A percentile compares a stretch with the other conserved stretches of the same genome.
These are phyloP conservation scores for Lepidium campestre DNA, from an alignment of 441 rosid genomes.

Conservation along the genomic window DNA sequence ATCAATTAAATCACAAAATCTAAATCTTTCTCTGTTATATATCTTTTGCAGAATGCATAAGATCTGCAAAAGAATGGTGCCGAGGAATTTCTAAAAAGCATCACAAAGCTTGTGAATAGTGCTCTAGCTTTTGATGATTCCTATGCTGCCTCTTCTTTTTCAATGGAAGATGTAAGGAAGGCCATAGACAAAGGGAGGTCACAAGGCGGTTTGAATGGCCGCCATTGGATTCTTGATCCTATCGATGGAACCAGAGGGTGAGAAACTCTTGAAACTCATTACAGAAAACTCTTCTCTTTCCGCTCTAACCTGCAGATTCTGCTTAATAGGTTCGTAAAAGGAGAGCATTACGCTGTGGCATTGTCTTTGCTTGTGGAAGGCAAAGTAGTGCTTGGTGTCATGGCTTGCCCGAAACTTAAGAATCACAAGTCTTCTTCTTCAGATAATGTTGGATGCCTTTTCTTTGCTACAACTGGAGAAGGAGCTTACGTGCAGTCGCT, in stretches of 20 bases:
- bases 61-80: conserved; percentile 54
- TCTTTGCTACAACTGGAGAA: conserved; percentile 61
- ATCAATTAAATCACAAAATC: not conserved
- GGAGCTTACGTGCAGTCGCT: conserved; percentile 77
- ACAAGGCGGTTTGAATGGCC: conserved; percentile 71
- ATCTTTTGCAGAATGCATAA: conserved; percentile 51
- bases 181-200: conserved; percentile 75
- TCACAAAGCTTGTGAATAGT: conserved; percentile 68
- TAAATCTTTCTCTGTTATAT: not conserved
- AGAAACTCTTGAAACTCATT: conserved; percentile 1
- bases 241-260: conserved; percentile 94
- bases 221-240: conserved; percentile 93
- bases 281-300: not conserved
- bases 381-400: conserved; percentile 70
- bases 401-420: conserved; percentile 81
- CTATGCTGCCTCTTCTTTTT: conserved; percentile 34
- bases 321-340: conserved; percentile 58
- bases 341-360: conserved; percentile 85
- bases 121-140: conserved; percentile 57
- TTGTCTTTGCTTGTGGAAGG: conserved; percentile 80
- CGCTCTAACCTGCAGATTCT: not conserved
- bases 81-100: conserved; percentile 48
- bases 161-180: conserved; percentile 49
- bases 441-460: conserved; percentile 61
- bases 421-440: conserved; percentile 25